phyloP scores from a whole-genome alignment of 163 green algal species.

The Chloromonas sp. region DNA sequence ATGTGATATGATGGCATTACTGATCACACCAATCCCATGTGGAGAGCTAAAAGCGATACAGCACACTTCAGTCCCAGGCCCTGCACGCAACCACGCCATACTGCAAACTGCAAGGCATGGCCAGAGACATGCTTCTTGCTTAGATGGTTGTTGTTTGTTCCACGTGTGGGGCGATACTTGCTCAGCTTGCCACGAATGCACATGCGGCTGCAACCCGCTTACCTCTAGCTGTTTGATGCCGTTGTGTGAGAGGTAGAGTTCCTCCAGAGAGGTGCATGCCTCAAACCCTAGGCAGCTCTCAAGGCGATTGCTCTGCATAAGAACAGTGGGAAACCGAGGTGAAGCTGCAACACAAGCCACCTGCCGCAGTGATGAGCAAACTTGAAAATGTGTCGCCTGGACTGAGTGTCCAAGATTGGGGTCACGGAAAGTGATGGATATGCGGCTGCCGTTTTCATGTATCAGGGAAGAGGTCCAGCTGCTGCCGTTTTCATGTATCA shows the following conservation, averaged over 20 bases:
- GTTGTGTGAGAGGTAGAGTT: slow-evolving; percentile 92
- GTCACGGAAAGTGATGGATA: background rate
- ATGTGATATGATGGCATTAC: too few species aligned
- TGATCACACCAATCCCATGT: background rate
- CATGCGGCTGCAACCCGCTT: background rate
- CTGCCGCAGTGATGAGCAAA: background rate
- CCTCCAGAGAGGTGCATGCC: slow-evolving; percentile 63
- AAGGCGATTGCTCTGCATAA: slow-evolving; percentile 37
- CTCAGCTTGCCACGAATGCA: too few species aligned
- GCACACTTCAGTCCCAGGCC: too few species aligned
- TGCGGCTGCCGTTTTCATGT: too few species aligned
- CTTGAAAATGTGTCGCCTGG: background rate
- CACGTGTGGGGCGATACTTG: too few species aligned
- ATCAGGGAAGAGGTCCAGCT: too few species aligned
- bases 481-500: too few species aligned
- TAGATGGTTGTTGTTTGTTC: too few species aligned
- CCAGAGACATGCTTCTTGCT: too few species aligned
- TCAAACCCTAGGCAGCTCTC: slow-evolving; percentile 69
- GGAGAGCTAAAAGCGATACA: too few species aligned
- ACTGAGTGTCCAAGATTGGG: background rate
- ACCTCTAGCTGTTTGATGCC: slow-evolving; percentile 62
- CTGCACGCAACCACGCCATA: too few species aligned
- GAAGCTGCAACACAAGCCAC: background rate
- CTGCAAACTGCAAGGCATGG: too few species aligned
- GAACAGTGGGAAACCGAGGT: background rate